Conservation (phyloP, 805 yeast genomes). For the Candida fluviatilis region DNA sequence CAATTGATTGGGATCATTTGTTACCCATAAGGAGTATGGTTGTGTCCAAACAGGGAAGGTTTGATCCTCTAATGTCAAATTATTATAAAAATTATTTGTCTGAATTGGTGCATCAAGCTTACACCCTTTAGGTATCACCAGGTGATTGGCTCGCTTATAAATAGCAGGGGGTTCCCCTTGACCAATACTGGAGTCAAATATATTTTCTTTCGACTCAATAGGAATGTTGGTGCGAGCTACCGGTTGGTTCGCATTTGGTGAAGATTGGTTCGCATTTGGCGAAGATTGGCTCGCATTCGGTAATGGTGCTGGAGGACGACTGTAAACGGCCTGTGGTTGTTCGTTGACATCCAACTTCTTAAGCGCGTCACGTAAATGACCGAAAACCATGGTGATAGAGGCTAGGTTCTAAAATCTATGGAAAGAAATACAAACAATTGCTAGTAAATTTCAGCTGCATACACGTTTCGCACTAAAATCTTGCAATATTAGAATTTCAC, state of each 20-base stretch:
- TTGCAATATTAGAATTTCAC: no score
- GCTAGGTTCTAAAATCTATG: neutral
- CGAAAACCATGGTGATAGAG: neutral
- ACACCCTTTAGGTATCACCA: conserved; percentile 30
- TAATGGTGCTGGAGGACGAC: conserved; percentile 2
- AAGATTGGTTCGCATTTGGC: neutral
- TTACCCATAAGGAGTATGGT: conserved; percentile 73
- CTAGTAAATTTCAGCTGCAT: neutral
- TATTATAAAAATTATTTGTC: conserved; percentile 78
- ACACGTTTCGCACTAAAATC: no score
- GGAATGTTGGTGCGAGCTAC: no score
- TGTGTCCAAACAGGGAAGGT: conserved; percentile 74
- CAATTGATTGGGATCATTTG: conserved; percentile 42
- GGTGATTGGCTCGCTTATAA: conserved; percentile 34
- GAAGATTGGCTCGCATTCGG: neutral
- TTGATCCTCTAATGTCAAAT: conserved; percentile 63
- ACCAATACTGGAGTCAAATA: conserved; percentile 41
- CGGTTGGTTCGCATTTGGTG: no score
- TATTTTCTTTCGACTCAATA: conserved; percentile 14
- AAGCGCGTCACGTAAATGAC: neutral
- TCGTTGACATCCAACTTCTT: neutral
- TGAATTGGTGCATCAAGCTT: conserved; percentile 45
- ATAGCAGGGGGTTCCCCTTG: conserved; percentile 39
- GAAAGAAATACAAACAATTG: no score
- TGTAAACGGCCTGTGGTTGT: neutral